These are phyloP conservation scores for Ceratobasidium sp. DNA, from an alignment of 1,284 basidiomycete genomes.

Conservation along the genomic window DNA sequence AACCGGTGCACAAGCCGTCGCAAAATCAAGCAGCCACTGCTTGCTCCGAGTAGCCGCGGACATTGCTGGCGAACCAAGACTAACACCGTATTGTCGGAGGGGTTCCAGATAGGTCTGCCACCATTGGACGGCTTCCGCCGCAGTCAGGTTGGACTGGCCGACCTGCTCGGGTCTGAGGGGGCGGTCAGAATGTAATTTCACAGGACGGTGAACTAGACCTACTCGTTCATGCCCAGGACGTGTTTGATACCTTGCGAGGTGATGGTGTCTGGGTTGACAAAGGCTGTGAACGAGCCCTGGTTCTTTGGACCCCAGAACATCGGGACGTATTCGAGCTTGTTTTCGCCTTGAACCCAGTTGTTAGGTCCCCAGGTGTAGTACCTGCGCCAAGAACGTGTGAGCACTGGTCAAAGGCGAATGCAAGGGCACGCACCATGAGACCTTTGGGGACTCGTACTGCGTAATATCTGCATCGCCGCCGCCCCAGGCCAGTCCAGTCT, in stretches of 20 bases:
- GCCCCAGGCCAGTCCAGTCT: slow-evolving; percentile 38
- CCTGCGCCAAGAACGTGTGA: slow-evolving; percentile 1
- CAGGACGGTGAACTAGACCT: neutral
- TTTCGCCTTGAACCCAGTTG: slow-evolving; percentile 37
- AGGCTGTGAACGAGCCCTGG: slow-evolving; percentile 51
- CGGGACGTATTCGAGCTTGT: slow-evolving; percentile 53
- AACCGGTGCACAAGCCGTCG: slow-evolving; percentile 54
- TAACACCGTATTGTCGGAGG: slow-evolving; percentile 51
- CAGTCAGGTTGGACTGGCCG: slow-evolving; percentile 35
- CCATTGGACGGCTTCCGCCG: slow-evolving; percentile 52
- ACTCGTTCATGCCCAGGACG: slow-evolving; percentile 57
- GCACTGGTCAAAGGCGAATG: neutral
- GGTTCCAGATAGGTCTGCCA: slow-evolving; percentile 51
- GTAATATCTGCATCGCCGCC: slow-evolving; percentile 40
- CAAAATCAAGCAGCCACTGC: slow-evolving; percentile 59
- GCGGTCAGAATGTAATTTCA: no score
- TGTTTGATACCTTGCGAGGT: slow-evolving; percentile 50
- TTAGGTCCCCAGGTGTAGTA: slow-evolving; percentile 47
- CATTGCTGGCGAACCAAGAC: slow-evolving; percentile 59
- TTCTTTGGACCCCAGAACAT: slow-evolving; percentile 58
- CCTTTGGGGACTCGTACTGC: slow-evolving; percentile 37
- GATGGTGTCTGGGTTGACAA: slow-evolving; percentile 54
- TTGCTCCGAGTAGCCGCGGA: slow-evolving; percentile 58
- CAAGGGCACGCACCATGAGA: slow-evolving; percentile 23
- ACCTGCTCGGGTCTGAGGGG: slow-evolving; percentile 28